phyloP scores from a whole-genome alignment of 108 stramenopile genomes.

The Nannochloropsis granulata region DNA sequence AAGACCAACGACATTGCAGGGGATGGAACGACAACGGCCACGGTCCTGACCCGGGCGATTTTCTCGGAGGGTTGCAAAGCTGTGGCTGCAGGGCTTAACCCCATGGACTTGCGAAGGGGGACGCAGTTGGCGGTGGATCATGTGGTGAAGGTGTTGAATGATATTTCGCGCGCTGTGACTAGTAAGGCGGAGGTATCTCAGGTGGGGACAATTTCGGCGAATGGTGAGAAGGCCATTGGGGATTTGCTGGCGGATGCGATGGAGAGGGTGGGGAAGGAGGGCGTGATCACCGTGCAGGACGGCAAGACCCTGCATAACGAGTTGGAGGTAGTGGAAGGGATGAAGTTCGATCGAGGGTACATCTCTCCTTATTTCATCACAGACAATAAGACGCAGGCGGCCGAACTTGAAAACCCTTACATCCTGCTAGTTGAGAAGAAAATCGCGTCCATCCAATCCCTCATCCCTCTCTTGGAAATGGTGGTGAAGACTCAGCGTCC shows the following conservation, averaged over 20 bases:
- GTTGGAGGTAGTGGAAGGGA: constrained; percentile 98
- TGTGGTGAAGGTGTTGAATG: constrained; percentile 64
- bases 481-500: constrained; percentile 81
- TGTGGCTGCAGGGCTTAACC: constrained; percentile 98
- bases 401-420: constrained; percentile 83
- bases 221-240: constrained; percentile 87
- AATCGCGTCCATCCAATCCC: constrained; percentile 81
- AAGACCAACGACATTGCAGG: constrained; percentile 98
- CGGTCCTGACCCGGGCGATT: constrained; percentile 92
- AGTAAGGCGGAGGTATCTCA: constrained; percentile 91
- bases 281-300: constrained; percentile 99
- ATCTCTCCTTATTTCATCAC: constrained; percentile 99
- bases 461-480: constrained; percentile 82
- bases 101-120: constrained; percentile 85
- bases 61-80: constrained; percentile 46
- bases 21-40: constrained; percentile 99
- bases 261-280: constrained; percentile 98
- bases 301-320: constrained; percentile 98
- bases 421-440: constrained; percentile 98
- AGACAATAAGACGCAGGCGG: constrained; percentile 86
- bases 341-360: constrained; percentile 98
- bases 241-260: constrained; percentile 88
- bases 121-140: constrained; percentile 81
- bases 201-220: constrained; percentile 98
- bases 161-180: constrained; percentile 81